These are phyloP conservation scores for Suillus americanus DNA, from an alignment of 768 basidiomycete genomes.

Conservation along the genomic window DNA sequence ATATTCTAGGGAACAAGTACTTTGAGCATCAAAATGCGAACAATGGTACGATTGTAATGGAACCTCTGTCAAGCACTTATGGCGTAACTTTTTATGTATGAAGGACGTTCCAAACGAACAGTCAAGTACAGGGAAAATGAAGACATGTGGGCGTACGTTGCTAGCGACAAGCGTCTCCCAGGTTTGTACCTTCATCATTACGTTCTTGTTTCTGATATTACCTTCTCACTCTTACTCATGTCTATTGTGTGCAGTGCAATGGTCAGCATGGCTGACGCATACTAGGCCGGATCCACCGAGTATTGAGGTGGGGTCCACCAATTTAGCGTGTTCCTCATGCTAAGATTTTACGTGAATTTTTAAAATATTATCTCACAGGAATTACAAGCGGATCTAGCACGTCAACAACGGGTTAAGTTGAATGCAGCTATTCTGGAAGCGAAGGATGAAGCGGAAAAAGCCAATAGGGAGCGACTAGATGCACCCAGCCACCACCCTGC, in stretches of 20 bases:
- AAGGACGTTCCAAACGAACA: constrained; percentile 51
- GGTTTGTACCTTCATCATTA: constrained; percentile 35
- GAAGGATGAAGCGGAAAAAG: constrained; percentile 50
- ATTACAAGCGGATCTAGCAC: constrained; percentile 51
- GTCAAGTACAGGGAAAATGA: constrained; percentile 56
- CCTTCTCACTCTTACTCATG: constrained; percentile 1
- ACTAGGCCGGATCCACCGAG: constrained; percentile 62
- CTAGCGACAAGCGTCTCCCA: constrained; percentile 56
- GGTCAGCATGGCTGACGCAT: constrained; percentile 74
- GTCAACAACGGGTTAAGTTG: constrained; percentile 50
- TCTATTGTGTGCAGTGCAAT: constrained; percentile 53
- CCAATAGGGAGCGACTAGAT: constrained; percentile 8
- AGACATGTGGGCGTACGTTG: constrained; percentile 64
- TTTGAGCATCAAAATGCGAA: constrained; percentile 48
- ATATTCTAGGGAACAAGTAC: constrained; percentile 53
- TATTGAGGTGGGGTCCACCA: constrained; percentile 46
- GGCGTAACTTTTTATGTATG: neutral
- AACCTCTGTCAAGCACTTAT: neutral
- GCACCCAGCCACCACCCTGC: constrained; percentile 12
- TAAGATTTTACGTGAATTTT: neutral
- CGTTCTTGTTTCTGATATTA: constrained; percentile 3
- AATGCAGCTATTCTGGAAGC: constrained; percentile 59
- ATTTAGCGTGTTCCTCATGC: too few relatives aligned
- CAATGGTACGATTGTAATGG: constrained; percentile 31
- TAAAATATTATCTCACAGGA: constrained; percentile 42